Evolutionary conservation across 352 stramenopile species (phyloP).

Genomic region (Phytopythium sindhum): DNA sequence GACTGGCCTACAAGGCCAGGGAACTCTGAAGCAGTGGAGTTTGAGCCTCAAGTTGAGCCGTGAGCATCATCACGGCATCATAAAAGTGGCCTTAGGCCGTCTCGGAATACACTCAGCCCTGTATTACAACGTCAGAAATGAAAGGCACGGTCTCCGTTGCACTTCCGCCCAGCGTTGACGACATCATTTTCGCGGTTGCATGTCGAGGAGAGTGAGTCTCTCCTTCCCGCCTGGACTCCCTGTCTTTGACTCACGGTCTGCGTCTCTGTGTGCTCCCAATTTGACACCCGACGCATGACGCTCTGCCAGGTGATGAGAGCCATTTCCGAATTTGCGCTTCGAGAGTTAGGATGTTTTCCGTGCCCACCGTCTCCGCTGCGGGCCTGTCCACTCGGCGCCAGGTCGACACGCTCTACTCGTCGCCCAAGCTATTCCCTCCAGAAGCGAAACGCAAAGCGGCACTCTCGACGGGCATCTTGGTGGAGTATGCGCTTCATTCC

Average conservation of each 20-base stretch:
- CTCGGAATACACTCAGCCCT: not conserved
- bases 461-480: conserved; percentile 39
- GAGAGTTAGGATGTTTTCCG: conserved; percentile 9
- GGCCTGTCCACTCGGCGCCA: conserved; percentile 41
- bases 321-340: not conserved
- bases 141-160: not conserved
- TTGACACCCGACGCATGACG: not conserved
- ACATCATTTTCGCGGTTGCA: not conserved
- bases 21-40: conserved; percentile 16
- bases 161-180: conserved; percentile 2
- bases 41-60: too few species aligned
- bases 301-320: not conserved
- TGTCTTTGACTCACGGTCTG: not conserved
- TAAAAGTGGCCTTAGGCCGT: not conserved
- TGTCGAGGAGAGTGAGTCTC: not conserved
- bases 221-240: not conserved
- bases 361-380: conserved; percentile 19
- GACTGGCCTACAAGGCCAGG: conserved; percentile 31
- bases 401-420: conserved; percentile 46
- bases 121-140: not conserved
- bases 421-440: conserved; percentile 33
- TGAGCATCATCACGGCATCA: not conserved
- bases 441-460: conserved; percentile 14
- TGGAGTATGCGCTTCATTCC: conserved; percentile 49
- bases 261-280: not conserved